Percentiles rank a stretch among this genome's conserved stretches.
phyloP scores from a whole-genome alignment of 805 yeast species.

The Yamadazyma laniorum region DNA sequence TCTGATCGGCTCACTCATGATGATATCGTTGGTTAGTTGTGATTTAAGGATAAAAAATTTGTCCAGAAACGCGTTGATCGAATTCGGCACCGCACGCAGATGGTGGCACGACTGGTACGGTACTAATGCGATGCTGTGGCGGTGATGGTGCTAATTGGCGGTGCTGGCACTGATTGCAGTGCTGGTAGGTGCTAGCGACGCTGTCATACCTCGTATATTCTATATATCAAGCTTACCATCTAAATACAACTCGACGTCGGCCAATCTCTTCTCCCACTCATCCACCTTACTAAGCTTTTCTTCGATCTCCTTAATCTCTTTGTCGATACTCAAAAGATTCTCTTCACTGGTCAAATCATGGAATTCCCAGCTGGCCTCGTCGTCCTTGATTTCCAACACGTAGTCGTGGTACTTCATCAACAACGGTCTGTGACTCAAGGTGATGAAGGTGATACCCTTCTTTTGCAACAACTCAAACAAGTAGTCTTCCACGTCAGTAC shows the following conservation, averaged over 20 bases:
- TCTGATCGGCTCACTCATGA: constrained; percentile 87
- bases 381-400: constrained; percentile 62
- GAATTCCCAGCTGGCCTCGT: constrained; percentile 50
- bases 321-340: constrained; percentile 65
- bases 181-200: not conserved
- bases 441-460: constrained; percentile 72
- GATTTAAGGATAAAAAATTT: constrained; percentile 9
- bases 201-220: not conserved
- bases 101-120: not conserved
- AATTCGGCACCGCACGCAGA: not conserved
- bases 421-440: constrained; percentile 80
- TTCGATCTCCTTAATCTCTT: constrained; percentile 69
- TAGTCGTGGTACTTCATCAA: constrained; percentile 82
- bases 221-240: constrained; percentile 34
- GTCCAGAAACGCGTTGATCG: constrained; percentile 3
- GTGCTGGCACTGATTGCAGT: too few species aligned
- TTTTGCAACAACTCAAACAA: constrained; percentile 72
- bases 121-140: not conserved
- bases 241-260: constrained; percentile 52
- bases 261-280: constrained; percentile 57
- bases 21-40: not conserved
- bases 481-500: constrained; percentile 85
- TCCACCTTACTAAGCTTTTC: constrained; percentile 58
- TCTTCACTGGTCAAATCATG: constrained; percentile 66
- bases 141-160: too few species aligned